Evolutionary conservation across 2,329 filamentous ascomycete genomes (phyloP).

Genomic region (Botryotinia globosa): DNA sequence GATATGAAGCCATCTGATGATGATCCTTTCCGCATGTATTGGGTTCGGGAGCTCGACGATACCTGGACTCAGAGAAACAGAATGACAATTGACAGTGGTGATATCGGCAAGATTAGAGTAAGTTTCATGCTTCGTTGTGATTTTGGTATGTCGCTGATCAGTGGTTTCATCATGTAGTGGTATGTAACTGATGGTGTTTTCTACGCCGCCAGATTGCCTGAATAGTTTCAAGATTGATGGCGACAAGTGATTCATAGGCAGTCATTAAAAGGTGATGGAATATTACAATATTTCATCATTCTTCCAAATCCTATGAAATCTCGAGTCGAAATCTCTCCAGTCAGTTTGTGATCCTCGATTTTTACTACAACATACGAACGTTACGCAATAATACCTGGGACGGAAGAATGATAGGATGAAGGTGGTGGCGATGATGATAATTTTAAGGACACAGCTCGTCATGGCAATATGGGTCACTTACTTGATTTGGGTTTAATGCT

Average conservation of each 20-base stretch:
- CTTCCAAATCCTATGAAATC: background rate
- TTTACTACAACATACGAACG: background rate
- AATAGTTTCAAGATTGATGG: background rate
- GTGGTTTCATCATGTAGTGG: slow-evolving; percentile 45
- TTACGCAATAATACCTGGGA: background rate
- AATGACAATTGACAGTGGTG: slow-evolving; percentile 57
- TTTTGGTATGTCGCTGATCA: background rate
- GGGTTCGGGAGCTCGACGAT: slow-evolving; percentile 58
- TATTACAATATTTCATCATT: background rate
- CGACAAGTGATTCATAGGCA: background rate
- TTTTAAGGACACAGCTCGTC: background rate
- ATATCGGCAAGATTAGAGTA: slow-evolving; percentile 47
- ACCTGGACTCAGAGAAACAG: slow-evolving; percentile 59
- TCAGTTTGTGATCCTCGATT: background rate
- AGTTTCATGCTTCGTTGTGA: background rate
- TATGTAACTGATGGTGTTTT: slow-evolving; percentile 58
- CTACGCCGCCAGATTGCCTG: slow-evolving; percentile 56
- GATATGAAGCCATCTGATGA: slow-evolving; percentile 62
- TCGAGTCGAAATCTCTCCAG: background rate
- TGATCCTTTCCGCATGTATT: slow-evolving; percentile 59
- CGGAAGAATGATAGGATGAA: background rate
- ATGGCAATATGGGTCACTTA: background rate
- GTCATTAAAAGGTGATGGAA: background rate
- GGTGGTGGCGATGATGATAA: background rate
- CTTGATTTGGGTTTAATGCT: background rate